A percentile compares a stretch with the other conserved stretches of the same genome.
phyloP scores from a whole-genome alignment of 129 eudicot genomes.

The Saposhnikovia divaricata region DNA sequence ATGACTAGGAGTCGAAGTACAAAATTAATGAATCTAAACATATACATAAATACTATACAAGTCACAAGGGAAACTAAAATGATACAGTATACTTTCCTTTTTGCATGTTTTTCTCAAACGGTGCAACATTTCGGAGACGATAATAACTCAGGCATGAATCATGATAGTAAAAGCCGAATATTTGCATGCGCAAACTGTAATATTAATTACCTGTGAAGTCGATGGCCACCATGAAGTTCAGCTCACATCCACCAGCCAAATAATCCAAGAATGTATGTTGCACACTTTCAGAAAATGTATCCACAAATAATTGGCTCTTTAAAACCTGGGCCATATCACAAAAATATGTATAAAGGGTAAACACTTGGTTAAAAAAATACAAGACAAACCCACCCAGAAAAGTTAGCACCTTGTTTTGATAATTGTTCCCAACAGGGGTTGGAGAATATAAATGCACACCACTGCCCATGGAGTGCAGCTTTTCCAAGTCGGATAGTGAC shows the following conservation, averaged over 20 bases:
- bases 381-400: background rate
- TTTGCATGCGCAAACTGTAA: background rate
- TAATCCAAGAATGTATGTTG: conserved; percentile 90
- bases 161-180: background rate
- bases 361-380: background rate
- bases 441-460: conserved; percentile 65
- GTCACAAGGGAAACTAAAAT: background rate
- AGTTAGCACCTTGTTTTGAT: conserved; percentile 54
- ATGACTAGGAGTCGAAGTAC: background rate
- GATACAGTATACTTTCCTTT: background rate
- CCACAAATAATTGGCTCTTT: conserved; percentile 82
- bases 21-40: background rate
- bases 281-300: conserved; percentile 67
- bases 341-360: background rate
- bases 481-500: conserved; percentile 74
- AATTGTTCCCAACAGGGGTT: conserved; percentile 41
- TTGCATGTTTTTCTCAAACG: background rate
- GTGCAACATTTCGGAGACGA: background rate
- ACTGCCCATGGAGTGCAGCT: conserved; percentile 38
- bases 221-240: conserved; percentile 96
- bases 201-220: conserved; percentile 82
- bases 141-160: background rate
- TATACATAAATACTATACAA: background rate
- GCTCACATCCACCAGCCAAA: conserved; percentile 84
- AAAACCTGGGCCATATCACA: conserved; percentile 39